A percentile compares a stretch with the other conserved stretches of the same genome.
These are phyloP conservation scores for Spirogloea muscicola DNA, from an alignment of 139 green algal species.

Conservation along the genomic window DNA sequence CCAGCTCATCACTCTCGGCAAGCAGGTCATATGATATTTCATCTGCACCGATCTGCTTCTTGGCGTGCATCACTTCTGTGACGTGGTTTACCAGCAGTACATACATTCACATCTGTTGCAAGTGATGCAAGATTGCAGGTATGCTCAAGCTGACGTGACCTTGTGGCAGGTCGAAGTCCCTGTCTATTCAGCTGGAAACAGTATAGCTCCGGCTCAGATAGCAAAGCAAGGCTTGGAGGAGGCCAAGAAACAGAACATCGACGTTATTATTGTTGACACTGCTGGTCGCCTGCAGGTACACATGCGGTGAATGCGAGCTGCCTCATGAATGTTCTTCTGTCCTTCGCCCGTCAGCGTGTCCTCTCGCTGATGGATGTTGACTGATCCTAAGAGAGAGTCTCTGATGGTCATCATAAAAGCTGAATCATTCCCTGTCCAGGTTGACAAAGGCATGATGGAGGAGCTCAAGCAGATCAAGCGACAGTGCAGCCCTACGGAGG, in stretches of 20 bases:
- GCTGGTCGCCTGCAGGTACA: constrained; percentile 73
- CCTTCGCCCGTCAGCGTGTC: too few relatives aligned
- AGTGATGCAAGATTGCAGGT: too few relatives aligned
- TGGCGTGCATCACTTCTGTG: too few relatives aligned
- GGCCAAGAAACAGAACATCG: constrained; percentile 56
- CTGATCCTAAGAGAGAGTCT: too few relatives aligned
- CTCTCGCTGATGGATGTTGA: too few relatives aligned
- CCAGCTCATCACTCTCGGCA: constrained; percentile 69
- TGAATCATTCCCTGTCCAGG: too few relatives aligned
- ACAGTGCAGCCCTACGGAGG: constrained; percentile 78
- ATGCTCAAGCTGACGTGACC: not conserved
- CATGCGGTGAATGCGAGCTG: too few relatives aligned
- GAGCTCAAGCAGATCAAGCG: constrained; percentile 80
- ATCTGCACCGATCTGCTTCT: not conserved
- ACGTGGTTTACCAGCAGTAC: too few relatives aligned
- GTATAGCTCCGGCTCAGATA: constrained; percentile 52
- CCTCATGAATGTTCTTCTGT: constrained; percentile 1
- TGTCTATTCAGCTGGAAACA: constrained; percentile 82
- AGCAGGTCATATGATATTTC: constrained; percentile 21
- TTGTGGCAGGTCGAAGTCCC: constrained; percentile 68
- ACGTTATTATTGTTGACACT: constrained; percentile 94
- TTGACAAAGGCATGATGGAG: constrained; percentile 86
- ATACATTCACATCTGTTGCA: too few relatives aligned
- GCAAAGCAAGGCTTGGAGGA: constrained; percentile 65
- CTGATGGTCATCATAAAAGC: too few relatives aligned